Conservation (phyloP, 495 filamentous ascomycete species). For the Aspergillus leporis region DNA sequence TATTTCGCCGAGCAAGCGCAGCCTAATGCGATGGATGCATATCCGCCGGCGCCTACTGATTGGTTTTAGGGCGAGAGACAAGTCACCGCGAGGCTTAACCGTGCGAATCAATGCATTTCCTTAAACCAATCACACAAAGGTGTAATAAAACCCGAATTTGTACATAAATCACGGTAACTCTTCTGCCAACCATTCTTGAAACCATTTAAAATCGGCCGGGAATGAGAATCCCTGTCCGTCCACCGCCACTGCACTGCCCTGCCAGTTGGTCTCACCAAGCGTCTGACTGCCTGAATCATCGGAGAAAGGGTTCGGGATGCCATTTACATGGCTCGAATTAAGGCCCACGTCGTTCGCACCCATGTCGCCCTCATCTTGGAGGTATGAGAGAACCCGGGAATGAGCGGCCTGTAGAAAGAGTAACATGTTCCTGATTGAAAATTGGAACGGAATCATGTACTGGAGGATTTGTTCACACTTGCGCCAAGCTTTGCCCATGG, state of each 20-base stretch:
- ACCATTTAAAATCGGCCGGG: constrained; percentile 26
- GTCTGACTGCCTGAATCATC: constrained; percentile 5
- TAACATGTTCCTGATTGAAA: constrained; percentile 33
- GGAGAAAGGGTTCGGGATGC: constrained; percentile 14
- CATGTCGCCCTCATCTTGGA: background rate
- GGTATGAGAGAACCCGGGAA: constrained; percentile 18
- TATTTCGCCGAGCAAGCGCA: background rate
- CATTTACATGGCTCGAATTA: background rate
- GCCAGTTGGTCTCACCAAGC: constrained; percentile 1
- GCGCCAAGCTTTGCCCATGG: constrained; percentile 28
- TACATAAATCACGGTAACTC: background rate
- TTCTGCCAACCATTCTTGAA: background rate
- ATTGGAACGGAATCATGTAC: constrained; percentile 31
- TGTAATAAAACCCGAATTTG: background rate
- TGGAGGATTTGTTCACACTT: constrained; percentile 31
- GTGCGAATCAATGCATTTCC: background rate
- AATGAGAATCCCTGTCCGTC: constrained; percentile 35
- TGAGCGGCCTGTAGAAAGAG: constrained; percentile 33
- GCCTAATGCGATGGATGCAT: background rate
- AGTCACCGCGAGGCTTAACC: background rate
- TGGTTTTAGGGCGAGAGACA: background rate
- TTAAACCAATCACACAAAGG: background rate
- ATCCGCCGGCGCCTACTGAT: background rate
- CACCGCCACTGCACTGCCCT: constrained; percentile 26
- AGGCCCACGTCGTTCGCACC: constrained; percentile 5